phyloP scores from a whole-genome alignment of 108 stramenopile species.

The Conticribra weissflogii region DNA sequence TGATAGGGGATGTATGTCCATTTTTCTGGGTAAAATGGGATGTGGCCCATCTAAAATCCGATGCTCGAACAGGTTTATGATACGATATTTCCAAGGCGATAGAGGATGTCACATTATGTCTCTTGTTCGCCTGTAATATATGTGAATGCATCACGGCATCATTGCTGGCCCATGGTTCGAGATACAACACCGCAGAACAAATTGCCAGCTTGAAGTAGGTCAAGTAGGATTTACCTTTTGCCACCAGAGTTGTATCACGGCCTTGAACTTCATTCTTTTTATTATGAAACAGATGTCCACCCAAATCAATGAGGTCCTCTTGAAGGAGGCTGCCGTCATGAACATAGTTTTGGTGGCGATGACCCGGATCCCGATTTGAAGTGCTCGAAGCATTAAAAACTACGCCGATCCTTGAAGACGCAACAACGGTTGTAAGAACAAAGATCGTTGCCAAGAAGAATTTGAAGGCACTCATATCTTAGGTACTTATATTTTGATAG shows the following conservation, averaged over 20 bases:
- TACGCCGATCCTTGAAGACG: no score
- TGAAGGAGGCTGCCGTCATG: no score
- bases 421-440: no score
- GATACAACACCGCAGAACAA: slow-evolving; percentile 31
- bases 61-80: slow-evolving; percentile 33
- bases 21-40: slow-evolving; percentile 16
- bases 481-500: no score
- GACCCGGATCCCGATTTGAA: no score
- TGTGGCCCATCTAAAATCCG: slow-evolving; percentile 33
- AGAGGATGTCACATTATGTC: slow-evolving; percentile 9
- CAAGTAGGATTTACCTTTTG: slow-evolving; percentile 37
- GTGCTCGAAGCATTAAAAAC: no score
- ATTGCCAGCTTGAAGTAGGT: slow-evolving; percentile 33
- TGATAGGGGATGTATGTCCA: neutral
- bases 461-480: no score
- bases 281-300: no score
- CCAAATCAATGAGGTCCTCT: no score
- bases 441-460: no score
- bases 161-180: slow-evolving; percentile 10
- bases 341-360: no score
- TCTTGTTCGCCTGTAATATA: neutral
- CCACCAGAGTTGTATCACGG: slow-evolving; percentile 21
- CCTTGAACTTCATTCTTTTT: no score
- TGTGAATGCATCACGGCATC: neutral
- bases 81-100: slow-evolving; percentile 38